Percentiles rank a stretch among this genome's conserved stretches.
Conservation (phyloP, 495 filamentous ascomycete genomes). For the Hypoxylon fragiforme region DNA sequence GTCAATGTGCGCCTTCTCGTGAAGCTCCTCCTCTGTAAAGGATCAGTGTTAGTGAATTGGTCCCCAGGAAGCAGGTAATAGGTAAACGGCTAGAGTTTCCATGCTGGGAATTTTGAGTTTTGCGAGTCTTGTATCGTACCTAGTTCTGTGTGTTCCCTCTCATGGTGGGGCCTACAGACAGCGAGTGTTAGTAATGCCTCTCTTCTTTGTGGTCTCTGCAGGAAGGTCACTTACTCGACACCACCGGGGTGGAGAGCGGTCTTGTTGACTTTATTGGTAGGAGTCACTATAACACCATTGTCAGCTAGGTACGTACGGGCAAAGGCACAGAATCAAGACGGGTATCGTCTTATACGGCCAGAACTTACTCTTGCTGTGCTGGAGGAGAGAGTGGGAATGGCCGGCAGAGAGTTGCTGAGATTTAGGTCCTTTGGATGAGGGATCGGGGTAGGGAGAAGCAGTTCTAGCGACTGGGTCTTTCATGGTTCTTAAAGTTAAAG, state of each 20-base stretch:
- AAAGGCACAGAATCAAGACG: not conserved
- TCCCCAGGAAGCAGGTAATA: no score
- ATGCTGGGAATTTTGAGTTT: not conserved
- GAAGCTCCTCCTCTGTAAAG: slow-evolving; percentile 80
- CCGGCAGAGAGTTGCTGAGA: slow-evolving; percentile 46
- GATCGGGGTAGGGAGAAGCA: slow-evolving; percentile 55
- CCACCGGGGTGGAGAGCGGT: slow-evolving; percentile 86
- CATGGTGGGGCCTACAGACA: slow-evolving; percentile 63
- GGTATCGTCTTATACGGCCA: slow-evolving; percentile 35
- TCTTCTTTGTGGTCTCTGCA: slow-evolving; percentile 16
- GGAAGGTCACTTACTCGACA: slow-evolving; percentile 72
- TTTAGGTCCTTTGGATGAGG: slow-evolving; percentile 50
- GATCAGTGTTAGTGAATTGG: slow-evolving; percentile 25
- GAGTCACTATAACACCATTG: slow-evolving; percentile 59
- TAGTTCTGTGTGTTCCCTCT: slow-evolving; percentile 84
- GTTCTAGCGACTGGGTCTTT: slow-evolving; percentile 52
- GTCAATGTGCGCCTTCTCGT: slow-evolving; percentile 98
- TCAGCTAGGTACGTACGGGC: slow-evolving; percentile 41
- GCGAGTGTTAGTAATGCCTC: slow-evolving; percentile 39
- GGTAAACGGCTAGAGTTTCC: slow-evolving; percentile 1
- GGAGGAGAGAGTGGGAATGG: slow-evolving; percentile 29
- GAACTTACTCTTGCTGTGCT: slow-evolving; percentile 47
- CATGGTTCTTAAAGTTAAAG: slow-evolving; percentile 51
- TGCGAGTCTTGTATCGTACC: slow-evolving; percentile 45
- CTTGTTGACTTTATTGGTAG: slow-evolving; percentile 75